phyloP scores from a whole-genome alignment of 116 monocot species.

The Iris pallida region DNA sequence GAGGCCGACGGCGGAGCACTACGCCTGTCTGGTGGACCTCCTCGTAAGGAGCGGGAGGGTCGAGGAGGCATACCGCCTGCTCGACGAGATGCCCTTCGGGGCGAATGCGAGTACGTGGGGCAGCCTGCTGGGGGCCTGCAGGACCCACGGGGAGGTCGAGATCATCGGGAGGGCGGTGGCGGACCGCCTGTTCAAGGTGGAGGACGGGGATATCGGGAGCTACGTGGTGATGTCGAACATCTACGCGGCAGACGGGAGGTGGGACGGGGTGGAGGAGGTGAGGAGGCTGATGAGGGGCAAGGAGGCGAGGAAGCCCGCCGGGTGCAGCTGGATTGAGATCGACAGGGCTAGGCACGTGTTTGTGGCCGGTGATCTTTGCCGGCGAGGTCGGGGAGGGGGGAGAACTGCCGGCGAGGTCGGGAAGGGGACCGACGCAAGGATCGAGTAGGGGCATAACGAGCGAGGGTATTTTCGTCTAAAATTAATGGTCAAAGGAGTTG shows the following conservation, averaged over 20 bases:
- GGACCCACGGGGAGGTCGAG: conserved; percentile 47
- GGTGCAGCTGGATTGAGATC: conserved; percentile 81
- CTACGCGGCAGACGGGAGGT: conserved; percentile 54
- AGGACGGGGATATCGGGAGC: conserved; percentile 50
- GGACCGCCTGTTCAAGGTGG: conserved; percentile 37
- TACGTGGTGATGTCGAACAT: conserved; percentile 78
- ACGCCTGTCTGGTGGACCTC: conserved; percentile 65
- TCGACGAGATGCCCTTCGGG: conserved; percentile 41
- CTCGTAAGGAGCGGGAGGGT: conserved; percentile 55
- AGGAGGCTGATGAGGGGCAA: conserved; percentile 51
- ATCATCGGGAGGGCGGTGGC: conserved; percentile 48
- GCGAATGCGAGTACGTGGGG: conserved; percentile 62
- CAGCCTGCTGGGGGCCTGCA: conserved; percentile 50
- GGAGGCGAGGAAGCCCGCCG: conserved; percentile 55
- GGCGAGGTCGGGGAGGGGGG: no score
- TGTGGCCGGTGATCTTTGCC: conserved; percentile 43
- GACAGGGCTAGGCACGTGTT: conserved; percentile 44
- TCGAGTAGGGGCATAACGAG: no score
- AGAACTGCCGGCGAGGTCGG: no score
- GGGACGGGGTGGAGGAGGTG: conserved; percentile 65
- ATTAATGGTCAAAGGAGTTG: no score
- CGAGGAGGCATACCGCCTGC: conserved; percentile 54
- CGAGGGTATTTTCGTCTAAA: no score
- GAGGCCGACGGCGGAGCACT: conserved; percentile 56
- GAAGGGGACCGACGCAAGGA: no score